Conservation (phyloP, 768 basidiomycete species). For the Auricularia sp. region DNA sequence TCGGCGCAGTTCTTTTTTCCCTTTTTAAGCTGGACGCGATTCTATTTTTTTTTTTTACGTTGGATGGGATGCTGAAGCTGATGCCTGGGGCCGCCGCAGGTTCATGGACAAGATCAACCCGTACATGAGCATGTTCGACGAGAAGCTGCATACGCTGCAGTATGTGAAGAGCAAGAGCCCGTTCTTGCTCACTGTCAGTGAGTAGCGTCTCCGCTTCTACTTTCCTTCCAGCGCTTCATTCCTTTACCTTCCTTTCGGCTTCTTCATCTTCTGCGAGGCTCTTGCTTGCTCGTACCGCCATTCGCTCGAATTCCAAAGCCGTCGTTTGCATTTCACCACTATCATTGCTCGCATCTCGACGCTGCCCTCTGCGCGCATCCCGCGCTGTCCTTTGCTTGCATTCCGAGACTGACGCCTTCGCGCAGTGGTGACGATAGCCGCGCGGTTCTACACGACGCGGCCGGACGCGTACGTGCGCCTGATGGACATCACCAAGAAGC, state of each 20-base stretch:
- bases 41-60: no score
- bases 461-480: conserved; percentile 47
- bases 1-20: no score
- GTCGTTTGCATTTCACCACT: no score
- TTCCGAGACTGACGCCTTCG: conserved; percentile 5
- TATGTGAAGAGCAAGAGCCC: conserved; percentile 26
- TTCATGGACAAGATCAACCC: conserved; percentile 14
- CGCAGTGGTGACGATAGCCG: conserved; percentile 56
- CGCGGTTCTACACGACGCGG: conserved; percentile 48
- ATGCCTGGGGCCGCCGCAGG: neutral
- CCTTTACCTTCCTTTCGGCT: neutral
- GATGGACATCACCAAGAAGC: conserved; percentile 51
- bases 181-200: conserved; percentile 24
- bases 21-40: no score
- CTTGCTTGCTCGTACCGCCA: no score
- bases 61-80: no score
- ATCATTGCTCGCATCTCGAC: no score
- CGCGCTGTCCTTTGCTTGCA: neutral
- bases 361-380: neutral
- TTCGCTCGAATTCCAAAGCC: no score
- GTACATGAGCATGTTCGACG: conserved; percentile 26
- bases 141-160: conserved; percentile 28
- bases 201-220: neutral
- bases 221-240: neutral
- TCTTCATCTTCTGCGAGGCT: neutral